Evolutionary conservation across 768 basidiomycete genomes (phyloP), one percentile per base, ranked within the genome.

Genomic region (Crucibulum laeve): DNA sequence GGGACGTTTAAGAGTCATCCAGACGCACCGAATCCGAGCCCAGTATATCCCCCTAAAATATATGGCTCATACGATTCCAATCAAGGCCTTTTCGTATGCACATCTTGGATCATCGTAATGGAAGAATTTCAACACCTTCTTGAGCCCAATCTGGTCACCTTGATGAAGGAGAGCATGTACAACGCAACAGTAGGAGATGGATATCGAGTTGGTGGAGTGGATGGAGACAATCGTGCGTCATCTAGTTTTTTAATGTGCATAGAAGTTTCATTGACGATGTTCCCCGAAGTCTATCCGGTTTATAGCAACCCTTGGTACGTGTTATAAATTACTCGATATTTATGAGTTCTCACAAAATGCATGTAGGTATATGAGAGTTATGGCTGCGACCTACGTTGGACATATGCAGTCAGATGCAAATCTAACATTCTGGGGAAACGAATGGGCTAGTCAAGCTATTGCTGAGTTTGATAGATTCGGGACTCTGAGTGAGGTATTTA

Each of bases 131-230:
- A 49, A 23, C 50, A 58, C 37, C 46, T 63, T 4, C 43, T 63
- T 19, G 52, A 58, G 24, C 55, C 58, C 8, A 36, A 42, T n/a
- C 25, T 63, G 19, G 48, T 61, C 0, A 33, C 25, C 3, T 42
- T 61, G 17, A 54, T 63, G 41, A 55, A 60, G 39, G 19, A 51
- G 32, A 63, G 61, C 40, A 60, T 63, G 61, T 63, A 60, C 40
- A 61, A 63, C 42, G 57, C 61, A 11, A 63, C 58, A 4, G 47
- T 63, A 14, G 61, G 61, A 3, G 61, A 63, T 36, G 60, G 60
- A 3, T 61, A 61, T 46, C 54, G 61, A 15, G 57, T 61, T 19
- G 60, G 57, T 1, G 61, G 61, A 3, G 47, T 63, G 21, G 50
- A 63, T 39, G 55, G 52, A 4, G 61, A 63, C 36, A 63, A 63